Conservation (phyloP, 352 stramenopile species). For the Phytophthora idaei region DNA sequence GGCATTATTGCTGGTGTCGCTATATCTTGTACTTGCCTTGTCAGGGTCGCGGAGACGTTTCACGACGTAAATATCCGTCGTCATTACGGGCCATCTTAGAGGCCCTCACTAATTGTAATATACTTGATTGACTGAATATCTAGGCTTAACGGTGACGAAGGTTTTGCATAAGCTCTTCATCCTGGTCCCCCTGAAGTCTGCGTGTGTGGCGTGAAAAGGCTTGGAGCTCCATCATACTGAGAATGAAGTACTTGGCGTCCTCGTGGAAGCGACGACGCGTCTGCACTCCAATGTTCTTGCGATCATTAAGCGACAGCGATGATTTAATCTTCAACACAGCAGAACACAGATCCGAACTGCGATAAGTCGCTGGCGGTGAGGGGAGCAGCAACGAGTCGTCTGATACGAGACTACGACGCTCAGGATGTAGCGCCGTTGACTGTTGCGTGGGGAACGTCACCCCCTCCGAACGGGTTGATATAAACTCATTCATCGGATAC, state of each 20-base stretch:
- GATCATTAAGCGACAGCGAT: constrained; percentile 27
- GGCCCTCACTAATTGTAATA: constrained; percentile 1
- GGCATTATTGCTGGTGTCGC: constrained; percentile 1
- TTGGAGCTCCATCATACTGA: constrained; percentile 46
- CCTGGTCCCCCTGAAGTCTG: constrained; percentile 1
- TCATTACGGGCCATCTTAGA: too few relatives aligned
- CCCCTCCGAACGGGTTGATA: constrained; percentile 17
- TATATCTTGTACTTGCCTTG: not conserved
- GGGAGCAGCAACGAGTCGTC: constrained; percentile 26
- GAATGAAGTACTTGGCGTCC: constrained; percentile 55
- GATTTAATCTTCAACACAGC: constrained; percentile 22
- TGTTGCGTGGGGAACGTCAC: constrained; percentile 26
- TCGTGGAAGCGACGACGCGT: constrained; percentile 49
- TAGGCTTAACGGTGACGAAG: too few relatives aligned
- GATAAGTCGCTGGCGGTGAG: constrained; percentile 10
- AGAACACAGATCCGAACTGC: constrained; percentile 23
- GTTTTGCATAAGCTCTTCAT: too few relatives aligned
- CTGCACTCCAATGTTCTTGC: constrained; percentile 30
- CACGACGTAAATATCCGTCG: too few relatives aligned
- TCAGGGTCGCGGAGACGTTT: too few relatives aligned
- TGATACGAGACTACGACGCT: constrained; percentile 18
- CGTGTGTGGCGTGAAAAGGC: constrained; percentile 21
- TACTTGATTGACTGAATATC: constrained; percentile 16
- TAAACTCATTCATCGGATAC: constrained; percentile 71
- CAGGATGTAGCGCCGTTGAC: constrained; percentile 3